These are phyloP conservation scores for Candida cerambycidarum DNA, from an alignment of 805 yeast genomes.

Conservation along the genomic window DNA sequence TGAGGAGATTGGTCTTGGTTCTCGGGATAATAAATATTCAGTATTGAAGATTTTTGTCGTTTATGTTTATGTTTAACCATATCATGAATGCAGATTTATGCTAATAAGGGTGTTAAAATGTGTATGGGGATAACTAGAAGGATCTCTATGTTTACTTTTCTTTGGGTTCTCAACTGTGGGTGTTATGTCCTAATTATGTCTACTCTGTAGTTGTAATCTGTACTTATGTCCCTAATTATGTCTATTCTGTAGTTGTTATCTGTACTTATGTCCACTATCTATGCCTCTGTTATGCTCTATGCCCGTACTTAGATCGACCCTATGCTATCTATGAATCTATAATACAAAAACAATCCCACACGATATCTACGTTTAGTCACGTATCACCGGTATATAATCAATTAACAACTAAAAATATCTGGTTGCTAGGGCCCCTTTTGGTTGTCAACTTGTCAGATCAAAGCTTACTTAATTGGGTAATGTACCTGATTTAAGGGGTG, in stretches of 20 bases:
- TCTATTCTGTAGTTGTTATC: too few relatives aligned
- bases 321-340: slow-evolving; percentile 1
- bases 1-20: slow-evolving; percentile 9
- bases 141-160: too few relatives aligned
- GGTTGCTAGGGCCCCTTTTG: slow-evolving; percentile 2
- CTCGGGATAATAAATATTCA: slow-evolving; percentile 27
- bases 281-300: too few relatives aligned
- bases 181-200: too few relatives aligned
- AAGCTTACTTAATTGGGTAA: neutral
- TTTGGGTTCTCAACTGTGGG: too few relatives aligned
- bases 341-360: slow-evolving; percentile 1
- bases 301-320: too few relatives aligned
- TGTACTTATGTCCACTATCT: too few relatives aligned
- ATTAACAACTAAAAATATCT: neutral
- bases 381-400: neutral
- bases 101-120: neutral
- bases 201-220: too few relatives aligned
- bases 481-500: slow-evolving; percentile 2
- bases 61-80: slow-evolving; percentile 27
- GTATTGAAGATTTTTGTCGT: slow-evolving; percentile 37
- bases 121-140: too few relatives aligned
- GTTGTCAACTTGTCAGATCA: slow-evolving; percentile 4
- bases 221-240: too few relatives aligned
- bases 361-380: neutral
- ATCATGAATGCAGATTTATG: slow-evolving; percentile 10